These are phyloP conservation scores for Paraconiothyrium brasiliense DNA, from an alignment of 2,329 filamentous ascomycete genomes.

Conservation along the genomic window DNA sequence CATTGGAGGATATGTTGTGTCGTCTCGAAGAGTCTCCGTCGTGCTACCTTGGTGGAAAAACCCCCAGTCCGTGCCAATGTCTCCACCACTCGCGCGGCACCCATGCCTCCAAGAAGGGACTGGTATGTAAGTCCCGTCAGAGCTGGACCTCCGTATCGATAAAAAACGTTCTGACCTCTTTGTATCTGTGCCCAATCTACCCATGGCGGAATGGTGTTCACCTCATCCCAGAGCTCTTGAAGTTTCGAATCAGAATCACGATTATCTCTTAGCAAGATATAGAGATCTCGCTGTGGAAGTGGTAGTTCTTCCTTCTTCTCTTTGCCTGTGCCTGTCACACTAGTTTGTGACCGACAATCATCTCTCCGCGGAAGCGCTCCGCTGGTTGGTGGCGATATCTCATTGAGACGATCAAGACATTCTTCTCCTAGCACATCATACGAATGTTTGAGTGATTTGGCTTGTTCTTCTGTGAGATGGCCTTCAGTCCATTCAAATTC, in stretches of 20 bases:
- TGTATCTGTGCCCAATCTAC: constrained; percentile 80
- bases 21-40: constrained; percentile 74
- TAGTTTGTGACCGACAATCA: constrained; percentile 36
- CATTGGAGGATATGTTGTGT: constrained; percentile 80
- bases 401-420: constrained; percentile 70
- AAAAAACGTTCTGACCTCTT: constrained; percentile 79
- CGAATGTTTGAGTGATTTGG: constrained; percentile 68
- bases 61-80: constrained; percentile 78
- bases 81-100: constrained; percentile 76
- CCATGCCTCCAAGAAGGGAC: constrained; percentile 75
- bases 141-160: constrained; percentile 75
- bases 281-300: constrained; percentile 65
- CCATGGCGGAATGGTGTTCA: constrained; percentile 75
- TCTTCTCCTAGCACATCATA: constrained; percentile 76
- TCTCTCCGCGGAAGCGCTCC: constrained; percentile 52
- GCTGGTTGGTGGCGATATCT: constrained; percentile 62
- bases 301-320: constrained; percentile 46
- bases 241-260: constrained; percentile 65
- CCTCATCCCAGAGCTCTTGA: constrained; percentile 69
- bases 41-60: constrained; percentile 73
- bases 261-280: constrained; percentile 69
- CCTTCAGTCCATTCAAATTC: constrained; percentile 74
- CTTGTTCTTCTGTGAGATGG: constrained; percentile 69
- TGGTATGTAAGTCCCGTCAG: constrained; percentile 72
- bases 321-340: constrained; percentile 33